These are phyloP conservation scores for Microbotryomycetes sp. DNA, from an alignment of 1,284 basidiomycete species.

Conservation along the genomic window DNA sequence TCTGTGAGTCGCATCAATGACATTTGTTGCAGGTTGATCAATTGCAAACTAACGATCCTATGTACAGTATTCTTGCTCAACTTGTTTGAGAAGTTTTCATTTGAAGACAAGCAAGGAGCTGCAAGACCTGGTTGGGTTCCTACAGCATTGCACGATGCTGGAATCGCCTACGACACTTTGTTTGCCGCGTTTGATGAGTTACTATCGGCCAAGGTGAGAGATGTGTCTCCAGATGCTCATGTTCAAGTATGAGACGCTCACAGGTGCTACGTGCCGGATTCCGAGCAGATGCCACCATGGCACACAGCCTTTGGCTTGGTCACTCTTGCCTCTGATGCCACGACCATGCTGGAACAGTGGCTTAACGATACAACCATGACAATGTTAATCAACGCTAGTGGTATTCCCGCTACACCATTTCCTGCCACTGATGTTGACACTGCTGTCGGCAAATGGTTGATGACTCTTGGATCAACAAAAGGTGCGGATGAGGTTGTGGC, in stretches of 20 bases:
- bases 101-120: constrained; percentile 49
- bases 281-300: constrained; percentile 65
- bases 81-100: constrained; percentile 61
- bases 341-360: constrained; percentile 67
- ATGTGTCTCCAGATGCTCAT: neutral
- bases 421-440: constrained; percentile 30
- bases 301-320: constrained; percentile 68
- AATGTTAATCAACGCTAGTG: neutral
- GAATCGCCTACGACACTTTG: constrained; percentile 65
- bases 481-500: constrained; percentile 9
- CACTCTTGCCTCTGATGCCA: constrained; percentile 68
- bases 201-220: constrained; percentile 72
- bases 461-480: constrained; percentile 18
- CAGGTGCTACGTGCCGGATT: too few relatives aligned
- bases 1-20: constrained; percentile 54
- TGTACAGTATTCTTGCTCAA: constrained; percentile 41
- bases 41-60: neutral
- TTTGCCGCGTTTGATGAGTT: constrained; percentile 81
- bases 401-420: constrained; percentile 8
- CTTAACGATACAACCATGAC: constrained; percentile 54
- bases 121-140: constrained; percentile 71
- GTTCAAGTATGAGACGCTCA: neutral
- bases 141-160: constrained; percentile 65
- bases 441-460: constrained; percentile 27
- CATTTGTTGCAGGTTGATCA: neutral